These are phyloP conservation scores for Xylariaceae sp. DNA, from an alignment of 2,329 filamentous ascomycete species.

Conservation along the genomic window DNA sequence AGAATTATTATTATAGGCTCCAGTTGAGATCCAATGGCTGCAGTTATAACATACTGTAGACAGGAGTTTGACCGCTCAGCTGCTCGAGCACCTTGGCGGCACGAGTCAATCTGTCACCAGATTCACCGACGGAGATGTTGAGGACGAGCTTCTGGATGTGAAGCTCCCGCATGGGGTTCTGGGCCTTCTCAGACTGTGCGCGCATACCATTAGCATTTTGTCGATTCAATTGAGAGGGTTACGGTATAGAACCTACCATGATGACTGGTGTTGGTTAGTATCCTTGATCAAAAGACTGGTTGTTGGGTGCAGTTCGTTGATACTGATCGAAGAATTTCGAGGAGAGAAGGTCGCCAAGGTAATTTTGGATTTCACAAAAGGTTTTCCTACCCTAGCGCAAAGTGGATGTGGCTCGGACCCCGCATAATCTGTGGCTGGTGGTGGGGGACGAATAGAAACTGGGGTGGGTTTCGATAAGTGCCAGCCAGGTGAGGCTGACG, in stretches of 20 bases:
- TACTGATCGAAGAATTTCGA: conserved; percentile 3
- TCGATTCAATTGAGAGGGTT: not conserved
- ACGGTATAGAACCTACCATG: conserved; percentile 34
- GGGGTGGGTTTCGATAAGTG: conserved; percentile 22
- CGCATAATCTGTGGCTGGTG: conserved; percentile 22
- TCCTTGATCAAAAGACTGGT: conserved; percentile 16
- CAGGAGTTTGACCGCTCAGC: conserved; percentile 97
- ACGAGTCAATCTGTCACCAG: conserved; percentile 99
- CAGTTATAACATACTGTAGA: conserved; percentile 72
- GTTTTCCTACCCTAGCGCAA: conserved; percentile 29
- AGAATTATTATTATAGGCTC: conserved; percentile 14
- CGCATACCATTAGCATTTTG: conserved; percentile 21
- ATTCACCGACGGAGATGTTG: conserved; percentile 93
- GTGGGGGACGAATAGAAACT: conserved; percentile 2
- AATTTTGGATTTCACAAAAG: conserved; percentile 26
- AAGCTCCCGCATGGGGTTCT: conserved; percentile 99
- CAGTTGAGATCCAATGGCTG: not conserved
- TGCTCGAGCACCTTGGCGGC: conserved; percentile 99
- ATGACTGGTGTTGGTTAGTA: conserved; percentile 31
- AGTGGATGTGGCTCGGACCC: conserved; percentile 16
- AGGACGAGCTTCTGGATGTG: conserved; percentile 70
- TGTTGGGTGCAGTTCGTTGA: conserved; percentile 6
- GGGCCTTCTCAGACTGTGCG: conserved; percentile 69
- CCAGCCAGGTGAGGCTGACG: conserved; percentile 10
- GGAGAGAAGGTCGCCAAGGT: not conserved